Conservation (phyloP, 1,284 basidiomycete genomes). For the Cryptococcus sp. region DNA sequence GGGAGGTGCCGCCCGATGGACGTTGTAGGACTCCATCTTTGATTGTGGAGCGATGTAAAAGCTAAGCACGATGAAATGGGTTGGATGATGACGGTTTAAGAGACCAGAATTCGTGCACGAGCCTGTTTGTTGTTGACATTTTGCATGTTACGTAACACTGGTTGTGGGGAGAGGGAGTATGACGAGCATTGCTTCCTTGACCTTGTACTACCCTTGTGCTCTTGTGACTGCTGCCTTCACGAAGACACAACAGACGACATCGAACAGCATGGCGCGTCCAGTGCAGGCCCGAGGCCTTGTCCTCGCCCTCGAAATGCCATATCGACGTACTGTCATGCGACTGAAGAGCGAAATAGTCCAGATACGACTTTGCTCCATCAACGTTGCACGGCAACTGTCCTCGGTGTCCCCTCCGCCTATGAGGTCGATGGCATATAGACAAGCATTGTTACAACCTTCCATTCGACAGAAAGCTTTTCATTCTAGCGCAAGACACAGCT, state of each 20-base stretch:
- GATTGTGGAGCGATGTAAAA: neutral
- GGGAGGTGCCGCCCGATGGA: conserved; percentile 10
- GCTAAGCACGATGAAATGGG: neutral
- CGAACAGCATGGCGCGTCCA: neutral
- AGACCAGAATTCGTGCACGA: neutral
- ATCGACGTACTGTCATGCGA: conserved; percentile 10
- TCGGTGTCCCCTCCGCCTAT: neutral
- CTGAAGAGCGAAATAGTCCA: conserved; percentile 14
- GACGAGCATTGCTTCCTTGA: no score
- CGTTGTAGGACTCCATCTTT: conserved; percentile 17
- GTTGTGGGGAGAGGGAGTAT: no score
- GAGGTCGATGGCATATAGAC: neutral
- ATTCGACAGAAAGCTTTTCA: neutral
- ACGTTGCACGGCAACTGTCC: conserved; percentile 17
- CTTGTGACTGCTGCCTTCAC: no score
- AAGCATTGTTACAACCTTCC: neutral
- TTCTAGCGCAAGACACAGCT: neutral
- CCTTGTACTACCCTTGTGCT: no score
- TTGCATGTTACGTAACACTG: no score
- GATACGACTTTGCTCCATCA: conserved; percentile 10
- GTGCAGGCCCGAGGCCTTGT: conserved; percentile 4
- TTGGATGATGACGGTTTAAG: neutral
- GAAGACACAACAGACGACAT: no score
- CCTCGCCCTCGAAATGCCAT: conserved; percentile 11
- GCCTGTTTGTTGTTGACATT: no score